Conservation (phyloP, 108 stramenopile genomes). For the Discostella stelligeroides region DNA sequence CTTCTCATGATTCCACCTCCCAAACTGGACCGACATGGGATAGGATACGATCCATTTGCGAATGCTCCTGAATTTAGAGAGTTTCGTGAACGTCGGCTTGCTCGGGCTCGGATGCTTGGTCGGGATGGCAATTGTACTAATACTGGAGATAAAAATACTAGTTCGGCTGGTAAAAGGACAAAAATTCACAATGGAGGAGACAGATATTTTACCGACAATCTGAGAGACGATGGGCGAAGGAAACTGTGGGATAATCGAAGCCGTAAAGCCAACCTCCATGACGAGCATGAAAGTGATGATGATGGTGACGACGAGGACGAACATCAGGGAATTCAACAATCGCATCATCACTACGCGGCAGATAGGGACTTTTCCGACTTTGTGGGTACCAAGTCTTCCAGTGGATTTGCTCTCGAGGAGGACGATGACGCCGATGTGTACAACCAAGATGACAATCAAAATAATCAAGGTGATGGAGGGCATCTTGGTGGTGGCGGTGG, state of each 20-base stretch:
- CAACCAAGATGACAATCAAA: conserved; percentile 42
- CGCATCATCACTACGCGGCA: conserved; percentile 44
- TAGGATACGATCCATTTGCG: conserved; percentile 73
- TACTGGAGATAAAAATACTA: no score
- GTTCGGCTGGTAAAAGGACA: conserved; percentile 2
- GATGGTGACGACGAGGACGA: not conserved
- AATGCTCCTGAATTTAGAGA: conserved; percentile 80
- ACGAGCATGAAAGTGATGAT: conserved; percentile 19
- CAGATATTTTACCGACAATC: conserved; percentile 40
- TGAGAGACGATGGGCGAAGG: conserved; percentile 18
- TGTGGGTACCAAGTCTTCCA: conserved; percentile 69
- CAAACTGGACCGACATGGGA: conserved; percentile 73
- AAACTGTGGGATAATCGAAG: conserved; percentile 20
- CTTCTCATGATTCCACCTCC: conserved; percentile 60
- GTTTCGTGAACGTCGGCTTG: conserved; percentile 55
- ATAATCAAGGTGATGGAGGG: not conserved
- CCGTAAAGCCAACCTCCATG: conserved; percentile 13
- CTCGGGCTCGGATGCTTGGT: conserved; percentile 55
- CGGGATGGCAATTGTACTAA: conserved; percentile 18
- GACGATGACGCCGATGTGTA: conserved; percentile 84
- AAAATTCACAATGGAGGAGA: not conserved
- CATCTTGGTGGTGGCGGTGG: conserved; percentile 2
- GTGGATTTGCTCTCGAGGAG: conserved; percentile 84
- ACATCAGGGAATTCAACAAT: conserved; percentile 5
- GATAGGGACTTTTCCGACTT: conserved; percentile 66